Conservation (phyloP, 306 rosid species). For the Ammopiptanthus mongolicus region DNA sequence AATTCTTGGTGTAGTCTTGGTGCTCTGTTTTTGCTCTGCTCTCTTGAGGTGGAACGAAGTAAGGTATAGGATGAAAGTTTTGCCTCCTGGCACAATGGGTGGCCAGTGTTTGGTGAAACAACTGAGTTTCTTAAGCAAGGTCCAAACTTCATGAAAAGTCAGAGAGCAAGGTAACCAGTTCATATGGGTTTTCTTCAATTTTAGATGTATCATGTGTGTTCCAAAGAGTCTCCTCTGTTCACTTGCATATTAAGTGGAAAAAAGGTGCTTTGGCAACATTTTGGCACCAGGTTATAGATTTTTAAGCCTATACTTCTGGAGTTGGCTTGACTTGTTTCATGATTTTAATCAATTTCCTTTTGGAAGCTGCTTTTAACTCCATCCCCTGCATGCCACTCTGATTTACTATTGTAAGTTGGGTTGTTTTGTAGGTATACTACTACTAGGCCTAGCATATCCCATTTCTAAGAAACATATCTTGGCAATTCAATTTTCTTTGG, state of each 20-base stretch:
- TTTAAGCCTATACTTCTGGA: background rate
- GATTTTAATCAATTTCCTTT: background rate
- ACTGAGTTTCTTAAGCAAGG: conserved; percentile 97
- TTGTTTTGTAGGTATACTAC: conserved; percentile 9
- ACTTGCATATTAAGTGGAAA: conserved; percentile 14
- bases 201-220: background rate
- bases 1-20: conserved; percentile 33
- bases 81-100: conserved; percentile 99
- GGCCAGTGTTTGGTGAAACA: conserved; percentile 97
- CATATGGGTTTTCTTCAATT: background rate
- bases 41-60: conserved; percentile 82
- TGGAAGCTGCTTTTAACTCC: conserved; percentile 9
- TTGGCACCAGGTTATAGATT: conserved; percentile 7
- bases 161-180: conserved; percentile 71
- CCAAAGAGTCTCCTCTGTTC: conserved; percentile 2
- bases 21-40: conserved; percentile 88
- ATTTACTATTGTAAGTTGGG: too few relatives aligned
- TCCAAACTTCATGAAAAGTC: conserved; percentile 91
- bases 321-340: conserved; percentile 9
- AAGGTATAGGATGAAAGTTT: conserved; percentile 70
- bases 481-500: background rate
- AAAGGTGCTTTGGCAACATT: background rate
- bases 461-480: background rate
- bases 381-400: conserved; percentile 16
- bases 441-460: conserved; percentile 21